These are phyloP conservation scores for Puya raimondii DNA, from an alignment of 176 grass and related monocot genomes.

Conservation along the genomic window DNA sequence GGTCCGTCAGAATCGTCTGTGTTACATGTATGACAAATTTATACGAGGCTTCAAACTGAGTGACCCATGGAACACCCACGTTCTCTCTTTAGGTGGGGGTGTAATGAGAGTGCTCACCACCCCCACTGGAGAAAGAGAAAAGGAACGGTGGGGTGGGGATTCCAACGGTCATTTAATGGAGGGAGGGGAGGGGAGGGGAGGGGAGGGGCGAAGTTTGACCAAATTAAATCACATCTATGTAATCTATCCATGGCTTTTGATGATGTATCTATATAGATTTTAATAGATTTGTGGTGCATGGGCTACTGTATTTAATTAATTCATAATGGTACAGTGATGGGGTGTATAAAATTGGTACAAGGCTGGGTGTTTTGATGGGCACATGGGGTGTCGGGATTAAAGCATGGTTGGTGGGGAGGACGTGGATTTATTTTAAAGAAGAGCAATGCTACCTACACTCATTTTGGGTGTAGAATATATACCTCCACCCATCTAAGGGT, in stretches of 20 bases:
- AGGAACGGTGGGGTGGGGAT: neutral
- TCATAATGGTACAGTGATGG: slow-evolving; percentile 9
- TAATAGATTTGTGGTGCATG: slow-evolving; percentile 19
- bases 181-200: slow-evolving; percentile 2
- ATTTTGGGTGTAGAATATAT: too few species aligned
- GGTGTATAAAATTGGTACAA: slow-evolving; percentile 24
- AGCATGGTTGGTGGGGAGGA: neutral
- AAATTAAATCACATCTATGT: slow-evolving; percentile 37
- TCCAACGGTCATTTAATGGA: slow-evolving; percentile 18
- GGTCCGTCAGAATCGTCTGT: slow-evolving; percentile 11
- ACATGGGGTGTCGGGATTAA: slow-evolving; percentile 38
- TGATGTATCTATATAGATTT: slow-evolving; percentile 28
- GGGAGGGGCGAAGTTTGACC: slow-evolving; percentile 23
- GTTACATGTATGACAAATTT: neutral
- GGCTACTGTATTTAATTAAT: slow-evolving; percentile 9
- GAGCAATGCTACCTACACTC: too few species aligned
- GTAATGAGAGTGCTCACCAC: too few species aligned
- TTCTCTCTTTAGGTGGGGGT: too few species aligned
- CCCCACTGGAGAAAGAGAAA: slow-evolving; percentile 10
- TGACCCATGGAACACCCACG: neutral
- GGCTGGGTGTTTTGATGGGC: slow-evolving; percentile 15
- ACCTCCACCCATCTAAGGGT: too few species aligned
- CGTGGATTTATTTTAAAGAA: too few species aligned
- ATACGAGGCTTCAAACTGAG: slow-evolving; percentile 8
- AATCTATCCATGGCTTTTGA: slow-evolving; percentile 30